These are phyloP conservation scores for Apiosordaria backusii DNA, from an alignment of 495 filamentous ascomycete species.

Conservation along the genomic window DNA sequence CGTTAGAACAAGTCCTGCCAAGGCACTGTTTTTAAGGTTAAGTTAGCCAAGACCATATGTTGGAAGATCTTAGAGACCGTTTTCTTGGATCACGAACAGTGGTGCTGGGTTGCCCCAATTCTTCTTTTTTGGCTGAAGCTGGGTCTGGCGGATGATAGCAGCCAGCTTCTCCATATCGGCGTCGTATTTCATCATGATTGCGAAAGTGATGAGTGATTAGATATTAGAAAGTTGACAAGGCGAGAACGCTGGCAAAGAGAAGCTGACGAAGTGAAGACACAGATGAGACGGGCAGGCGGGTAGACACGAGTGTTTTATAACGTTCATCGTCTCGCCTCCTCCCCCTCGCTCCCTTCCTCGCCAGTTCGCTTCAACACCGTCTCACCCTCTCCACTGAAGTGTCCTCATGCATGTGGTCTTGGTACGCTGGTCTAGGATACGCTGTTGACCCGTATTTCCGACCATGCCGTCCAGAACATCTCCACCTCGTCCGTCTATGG, in stretches of 20 bases:
- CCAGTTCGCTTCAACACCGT: background rate
- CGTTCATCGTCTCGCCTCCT: background rate
- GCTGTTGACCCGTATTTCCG: background rate
- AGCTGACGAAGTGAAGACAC: background rate
- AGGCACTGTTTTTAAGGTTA: constrained; percentile 4
- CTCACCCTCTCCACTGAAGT: background rate
- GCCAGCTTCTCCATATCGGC: background rate
- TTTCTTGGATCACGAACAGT: background rate
- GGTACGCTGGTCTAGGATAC: background rate
- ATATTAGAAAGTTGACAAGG: background rate
- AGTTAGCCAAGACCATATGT: background rate
- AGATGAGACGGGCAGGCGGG: background rate
- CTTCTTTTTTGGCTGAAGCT: background rate
- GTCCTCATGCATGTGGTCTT: background rate
- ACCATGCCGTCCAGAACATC: background rate
- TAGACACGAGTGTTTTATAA: background rate
- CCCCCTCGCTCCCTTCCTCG: background rate
- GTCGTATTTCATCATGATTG: background rate
- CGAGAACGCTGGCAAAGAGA: background rate
- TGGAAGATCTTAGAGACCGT: background rate
- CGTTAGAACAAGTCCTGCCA: constrained; percentile 19
- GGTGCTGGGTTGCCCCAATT: background rate
- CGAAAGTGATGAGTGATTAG: background rate
- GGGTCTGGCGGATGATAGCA: background rate
- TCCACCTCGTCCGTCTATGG: background rate